Conservation (phyloP, 1,139 yeast species). For the Kodamaea ohmeri region DNA sequence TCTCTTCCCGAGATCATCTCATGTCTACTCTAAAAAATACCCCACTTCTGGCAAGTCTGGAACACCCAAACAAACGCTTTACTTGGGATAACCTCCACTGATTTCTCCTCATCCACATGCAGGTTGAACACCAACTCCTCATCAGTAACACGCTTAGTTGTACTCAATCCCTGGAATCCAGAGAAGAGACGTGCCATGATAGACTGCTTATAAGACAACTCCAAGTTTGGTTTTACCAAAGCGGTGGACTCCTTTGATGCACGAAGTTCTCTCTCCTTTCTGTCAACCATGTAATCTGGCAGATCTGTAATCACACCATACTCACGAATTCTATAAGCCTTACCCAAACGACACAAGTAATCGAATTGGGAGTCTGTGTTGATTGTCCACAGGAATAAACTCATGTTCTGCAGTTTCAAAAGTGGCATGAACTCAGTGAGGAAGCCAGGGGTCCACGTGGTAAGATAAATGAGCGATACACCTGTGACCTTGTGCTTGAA, state of each 20-base stretch:
- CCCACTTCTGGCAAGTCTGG: slow-evolving; percentile 30
- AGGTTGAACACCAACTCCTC: slow-evolving; percentile 26
- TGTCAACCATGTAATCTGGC: slow-evolving; percentile 43
- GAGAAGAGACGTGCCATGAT: slow-evolving; percentile 19
- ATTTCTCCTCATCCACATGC: slow-evolving; percentile 25
- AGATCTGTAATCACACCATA: slow-evolving; percentile 62
- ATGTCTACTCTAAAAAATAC: slow-evolving; percentile 31
- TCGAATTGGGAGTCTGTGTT: slow-evolving; percentile 54
- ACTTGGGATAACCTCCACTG: slow-evolving; percentile 15
- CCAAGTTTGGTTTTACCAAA: slow-evolving; percentile 15
- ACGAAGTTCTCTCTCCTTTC: slow-evolving; percentile 5
- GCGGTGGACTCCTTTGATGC: slow-evolving; percentile 9
- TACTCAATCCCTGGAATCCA: slow-evolving; percentile 17
- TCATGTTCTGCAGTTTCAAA: slow-evolving; percentile 41
- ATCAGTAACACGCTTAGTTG: slow-evolving; percentile 18
- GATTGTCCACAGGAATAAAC: slow-evolving; percentile 80
- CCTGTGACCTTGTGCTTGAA: slow-evolving; percentile 34
- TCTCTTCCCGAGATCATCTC: no score
- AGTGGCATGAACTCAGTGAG: slow-evolving; percentile 38
- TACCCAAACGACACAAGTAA: slow-evolving; percentile 32
- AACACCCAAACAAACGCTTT: slow-evolving; percentile 24
- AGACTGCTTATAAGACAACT: slow-evolving; percentile 23
- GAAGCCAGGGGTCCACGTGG: slow-evolving; percentile 41
- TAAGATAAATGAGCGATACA: slow-evolving; percentile 37
- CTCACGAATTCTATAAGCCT: slow-evolving; percentile 26